Evolutionary conservation across 768 basidiomycete species (phyloP).

Genomic region (Suillus luteus): DNA sequence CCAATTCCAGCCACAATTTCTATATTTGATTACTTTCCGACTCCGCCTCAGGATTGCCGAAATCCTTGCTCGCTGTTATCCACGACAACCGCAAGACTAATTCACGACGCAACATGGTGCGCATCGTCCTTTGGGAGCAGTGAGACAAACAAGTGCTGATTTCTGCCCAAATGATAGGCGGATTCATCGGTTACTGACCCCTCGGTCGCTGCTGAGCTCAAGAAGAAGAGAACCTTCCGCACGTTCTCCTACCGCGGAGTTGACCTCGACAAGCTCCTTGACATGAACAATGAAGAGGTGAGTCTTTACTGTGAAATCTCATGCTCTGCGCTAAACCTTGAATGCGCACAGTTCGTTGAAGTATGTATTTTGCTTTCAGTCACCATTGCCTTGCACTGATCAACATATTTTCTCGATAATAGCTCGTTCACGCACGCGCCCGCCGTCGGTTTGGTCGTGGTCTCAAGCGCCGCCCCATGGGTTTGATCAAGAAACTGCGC

Average conservation of each 20-base stretch:
- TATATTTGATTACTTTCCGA: conserved; percentile 24
- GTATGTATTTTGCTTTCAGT: conserved; percentile 44
- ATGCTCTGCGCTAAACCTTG: conserved; percentile 1
- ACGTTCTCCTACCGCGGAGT: conserved; percentile 98
- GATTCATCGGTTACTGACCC: conserved; percentile 88
- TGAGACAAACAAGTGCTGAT: conserved; percentile 3
- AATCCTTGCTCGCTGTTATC: conserved; percentile 20
- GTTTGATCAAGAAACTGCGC: conserved; percentile 98
- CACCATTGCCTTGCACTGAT: conserved; percentile 10
- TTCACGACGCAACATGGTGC: conserved; percentile 37
- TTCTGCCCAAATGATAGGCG: conserved; percentile 51
- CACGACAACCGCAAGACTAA: conserved; percentile 29
- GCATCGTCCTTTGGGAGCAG: conserved; percentile 9
- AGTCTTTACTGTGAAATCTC: conserved; percentile 26
- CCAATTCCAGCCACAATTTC: conserved; percentile 43
- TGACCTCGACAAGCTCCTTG: conserved; percentile 97
- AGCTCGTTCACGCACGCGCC: conserved; percentile 98
- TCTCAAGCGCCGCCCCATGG: conserved; percentile 97
- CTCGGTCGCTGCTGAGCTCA: conserved; percentile 91
- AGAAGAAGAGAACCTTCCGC: conserved; percentile 98
- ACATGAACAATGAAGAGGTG: conserved; percentile 94
- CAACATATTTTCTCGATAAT: conserved; percentile 4
- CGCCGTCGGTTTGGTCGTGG: conserved; percentile 99
- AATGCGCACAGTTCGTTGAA: conserved; percentile 65
- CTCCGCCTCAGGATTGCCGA: conserved; percentile 24